A percentile compares a stretch with the other conserved stretches of the same genome.
These are phyloP conservation scores for Phlegmacium glaucopus DNA, from an alignment of 768 basidiomycete species.

Conservation along the genomic window DNA sequence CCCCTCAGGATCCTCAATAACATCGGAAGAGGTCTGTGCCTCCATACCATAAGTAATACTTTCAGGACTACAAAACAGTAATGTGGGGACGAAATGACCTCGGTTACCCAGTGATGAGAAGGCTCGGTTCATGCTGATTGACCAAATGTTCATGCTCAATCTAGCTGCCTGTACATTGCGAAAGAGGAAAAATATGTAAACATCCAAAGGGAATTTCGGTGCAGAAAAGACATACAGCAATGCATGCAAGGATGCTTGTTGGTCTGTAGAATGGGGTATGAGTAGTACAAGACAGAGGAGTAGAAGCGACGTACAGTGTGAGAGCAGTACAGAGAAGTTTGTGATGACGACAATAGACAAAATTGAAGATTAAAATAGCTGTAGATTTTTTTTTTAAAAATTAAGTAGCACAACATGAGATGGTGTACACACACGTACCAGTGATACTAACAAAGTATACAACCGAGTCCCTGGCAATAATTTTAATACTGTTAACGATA, in stretches of 20 bases:
- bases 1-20: no score
- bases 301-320: conserved; percentile 13
- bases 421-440: conserved; percentile 5
- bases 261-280: not conserved
- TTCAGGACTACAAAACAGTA: no score
- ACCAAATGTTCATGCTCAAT: conserved; percentile 24
- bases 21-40: no score
- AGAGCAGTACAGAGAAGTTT: conserved; percentile 18
- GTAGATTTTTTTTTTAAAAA: no score
- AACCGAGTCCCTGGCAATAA: conserved; percentile 21
- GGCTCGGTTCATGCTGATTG: conserved; percentile 9
- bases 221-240: not conserved
- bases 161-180: conserved; percentile 15
- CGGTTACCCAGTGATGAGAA: not conserved
- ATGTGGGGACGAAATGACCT: no score
- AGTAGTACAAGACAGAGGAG: not conserved
- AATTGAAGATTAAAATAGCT: not conserved
- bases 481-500: not conserved
- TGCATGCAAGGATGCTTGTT: not conserved
- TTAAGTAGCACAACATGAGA: not conserved
- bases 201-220: not conserved
- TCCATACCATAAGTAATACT: no score
- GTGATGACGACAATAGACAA: conserved; percentile 8
- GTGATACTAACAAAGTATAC: conserved; percentile 19
- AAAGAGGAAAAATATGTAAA: not conserved